Base-by-base conservation (phyloP, 2,329 filamentous ascomycete genomes). In the Orbilia blumenaviensis region DNA sequence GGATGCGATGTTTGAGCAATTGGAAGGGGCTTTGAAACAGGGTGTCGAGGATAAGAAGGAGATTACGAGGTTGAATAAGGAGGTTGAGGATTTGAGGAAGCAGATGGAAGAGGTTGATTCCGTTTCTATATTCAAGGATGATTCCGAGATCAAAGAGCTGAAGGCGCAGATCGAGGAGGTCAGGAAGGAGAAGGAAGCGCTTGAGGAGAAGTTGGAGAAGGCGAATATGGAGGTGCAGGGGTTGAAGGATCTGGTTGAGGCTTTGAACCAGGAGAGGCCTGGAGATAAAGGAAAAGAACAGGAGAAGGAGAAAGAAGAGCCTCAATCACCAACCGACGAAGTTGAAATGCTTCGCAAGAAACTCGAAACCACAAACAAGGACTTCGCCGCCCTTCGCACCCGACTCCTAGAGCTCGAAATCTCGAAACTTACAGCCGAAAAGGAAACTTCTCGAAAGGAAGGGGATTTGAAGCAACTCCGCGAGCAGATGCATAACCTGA, bases 21-120 rank as follows among this genome's bases (percentile, higher is more conserved):
- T 76, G 25, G 72, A 76, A 29, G 64, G 66, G 4, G 58, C 72
- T 48, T 29, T 76, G 48, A 76, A 69, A 58, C 72, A 76, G 29
- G 48, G 60, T 4, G 72, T 76, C 32, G 10, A 32, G 23, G 72
- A 76, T 44, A 76, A 76, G 50, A 48, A 68, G 72, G 72, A 76
- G 58, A 63, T 76, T 14, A 76, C 46, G 5, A 68, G 41, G 42
- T 27, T 54, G 9, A 76, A 52, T 18, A 21, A 18, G 25, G 27
- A 63, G 50, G 38, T 67, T 8, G 69, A 75, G 21, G 69, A 75
- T 34, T 38, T 75, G 54, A 75, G 34, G 63, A 63, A 48, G 41
- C 58, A 69, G 36, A 25, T 76, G 25, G 72, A 69, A 16, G 64
- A 76, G 38, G 46, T 36, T n/a, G 69, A 75, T 48, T 34, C 50